A percentile compares a stretch with the other conserved stretches of the same genome.
Conservation (phyloP, 2,329 filamentous ascomycete genomes). For the Fusarium agapanthi region DNA sequence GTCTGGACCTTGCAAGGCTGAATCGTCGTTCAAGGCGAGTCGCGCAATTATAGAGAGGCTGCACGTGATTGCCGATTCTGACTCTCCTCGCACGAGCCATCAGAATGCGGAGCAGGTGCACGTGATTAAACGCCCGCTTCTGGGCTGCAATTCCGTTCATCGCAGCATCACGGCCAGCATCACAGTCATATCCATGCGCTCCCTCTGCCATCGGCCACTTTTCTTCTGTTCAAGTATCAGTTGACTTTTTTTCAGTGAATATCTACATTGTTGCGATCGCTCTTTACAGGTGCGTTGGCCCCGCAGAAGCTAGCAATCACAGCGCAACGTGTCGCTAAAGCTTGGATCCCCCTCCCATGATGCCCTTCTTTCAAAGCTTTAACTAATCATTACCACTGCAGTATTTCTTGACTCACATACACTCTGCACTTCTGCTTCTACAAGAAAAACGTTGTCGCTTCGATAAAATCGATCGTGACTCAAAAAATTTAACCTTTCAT, state of each 20-base stretch:
- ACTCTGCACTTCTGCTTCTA: constrained; percentile 25
- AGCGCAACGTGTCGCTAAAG: constrained; percentile 42
- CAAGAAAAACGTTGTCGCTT: constrained; percentile 11
- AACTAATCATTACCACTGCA: constrained; percentile 41
- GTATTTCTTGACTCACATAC: constrained; percentile 38
- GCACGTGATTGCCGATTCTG: constrained; percentile 34
- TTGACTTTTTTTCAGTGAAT: constrained; percentile 50
- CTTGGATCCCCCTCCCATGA: constrained; percentile 42
- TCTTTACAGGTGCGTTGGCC: constrained; percentile 47
- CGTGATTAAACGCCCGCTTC: constrained; percentile 37
- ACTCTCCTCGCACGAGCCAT: constrained; percentile 31
- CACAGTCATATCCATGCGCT: constrained; percentile 31
- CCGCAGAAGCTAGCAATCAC: constrained; percentile 24
- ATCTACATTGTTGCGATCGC: constrained; percentile 45
- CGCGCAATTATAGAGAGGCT: constrained; percentile 5
- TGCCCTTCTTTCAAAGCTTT: constrained; percentile 40
- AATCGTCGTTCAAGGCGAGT: not conserved
- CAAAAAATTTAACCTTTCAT: constrained; percentile 3
- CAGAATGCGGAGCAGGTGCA: constrained; percentile 40
- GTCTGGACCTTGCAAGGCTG: constrained; percentile 11
- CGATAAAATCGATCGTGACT: constrained; percentile 20
- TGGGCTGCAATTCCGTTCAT: constrained; percentile 28
- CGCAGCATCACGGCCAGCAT: constrained; percentile 38
- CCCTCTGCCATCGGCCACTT: constrained; percentile 48
- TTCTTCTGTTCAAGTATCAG: constrained; percentile 52